Base-by-base conservation (phyloP, 495 filamentous ascomycete species). In the Xylaria longipes region DNA sequence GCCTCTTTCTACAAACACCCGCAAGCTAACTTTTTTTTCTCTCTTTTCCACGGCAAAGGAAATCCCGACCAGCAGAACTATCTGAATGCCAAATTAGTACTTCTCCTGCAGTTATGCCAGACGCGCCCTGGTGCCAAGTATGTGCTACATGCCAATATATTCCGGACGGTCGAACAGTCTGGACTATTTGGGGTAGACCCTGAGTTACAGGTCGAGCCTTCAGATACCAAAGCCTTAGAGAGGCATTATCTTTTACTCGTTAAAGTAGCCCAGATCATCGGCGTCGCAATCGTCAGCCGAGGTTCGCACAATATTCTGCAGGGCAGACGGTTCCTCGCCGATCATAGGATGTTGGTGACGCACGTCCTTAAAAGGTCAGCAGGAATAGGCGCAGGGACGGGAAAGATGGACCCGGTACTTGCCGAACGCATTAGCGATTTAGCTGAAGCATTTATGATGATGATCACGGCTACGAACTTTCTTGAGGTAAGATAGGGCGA, bases 311-410 rank as follows among this genome's bases (percentile, higher is more conserved):
- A 98, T 79, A 88, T 95, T 65, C 85, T 91, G 33, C 92, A 94
- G 74, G 94, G 89, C 17, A 87, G 90, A 41, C 78, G 81, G 20
- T 98, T 99, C 80, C 82, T 98, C 65, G 81, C 84, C 27, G 92
- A 95, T 72, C 94, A 97, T 78, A 84, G 96, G 67, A 86, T 88
- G 70, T 85, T 92, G 71, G 91, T 97, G 71, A 89, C 97, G 71
- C 91, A 94, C 25, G 89, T 97, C n/a, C 93, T 98, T 77, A 99
- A 99, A 81, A 87, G 93, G 58, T 91, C 91, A 77, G 94, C 93
- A 1, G 91, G 90, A 48, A 92, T 97, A 70, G 94, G 94, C 3
- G 85, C 85, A 68, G 73, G 65, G 65, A 69, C 46, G 31, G 76
- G 54, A 58, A 80, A 71, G 69, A 71, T 71, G 74, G 80, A 81